Evolutionary conservation across 192 early-diverging fungal genomes (phyloP).

Genomic region (Spizellomyces sp.): DNA sequence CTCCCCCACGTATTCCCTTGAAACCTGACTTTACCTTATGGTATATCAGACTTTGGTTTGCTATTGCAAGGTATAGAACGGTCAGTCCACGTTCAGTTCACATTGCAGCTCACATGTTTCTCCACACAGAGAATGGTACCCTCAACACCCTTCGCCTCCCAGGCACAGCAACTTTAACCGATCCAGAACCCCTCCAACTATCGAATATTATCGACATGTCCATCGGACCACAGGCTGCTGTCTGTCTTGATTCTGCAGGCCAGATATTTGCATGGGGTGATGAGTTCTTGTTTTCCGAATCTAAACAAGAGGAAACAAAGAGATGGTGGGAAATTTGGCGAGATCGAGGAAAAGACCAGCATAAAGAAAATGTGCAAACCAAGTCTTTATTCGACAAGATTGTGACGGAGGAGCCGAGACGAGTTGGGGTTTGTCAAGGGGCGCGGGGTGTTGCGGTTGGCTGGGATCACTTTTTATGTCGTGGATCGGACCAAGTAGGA

Average conservation of each 20-base stretch:
- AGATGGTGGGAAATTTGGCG: background rate
- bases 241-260: background rate
- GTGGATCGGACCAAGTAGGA: no score
- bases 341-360: background rate
- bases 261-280: background rate
- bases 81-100: background rate
- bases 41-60: slow-evolving; percentile 6
- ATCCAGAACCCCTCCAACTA: background rate
- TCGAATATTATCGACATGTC: background rate
- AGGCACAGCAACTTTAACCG: background rate
- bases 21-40: background rate
- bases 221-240: background rate
- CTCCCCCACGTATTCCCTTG: background rate
- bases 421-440: background rate
- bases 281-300: background rate
- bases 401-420: background rate
- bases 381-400: background rate
- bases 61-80: background rate
- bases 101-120: background rate
- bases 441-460: background rate
- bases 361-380: background rate
- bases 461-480: slow-evolving; percentile 15
- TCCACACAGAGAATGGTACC: background rate
- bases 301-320: background rate
- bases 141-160: background rate